Percentiles rank a stretch among this genome's conserved stretches.
Evolutionary conservation across 106 monocot species (phyloP).

Genomic region (Allium fistulosum): DNA sequence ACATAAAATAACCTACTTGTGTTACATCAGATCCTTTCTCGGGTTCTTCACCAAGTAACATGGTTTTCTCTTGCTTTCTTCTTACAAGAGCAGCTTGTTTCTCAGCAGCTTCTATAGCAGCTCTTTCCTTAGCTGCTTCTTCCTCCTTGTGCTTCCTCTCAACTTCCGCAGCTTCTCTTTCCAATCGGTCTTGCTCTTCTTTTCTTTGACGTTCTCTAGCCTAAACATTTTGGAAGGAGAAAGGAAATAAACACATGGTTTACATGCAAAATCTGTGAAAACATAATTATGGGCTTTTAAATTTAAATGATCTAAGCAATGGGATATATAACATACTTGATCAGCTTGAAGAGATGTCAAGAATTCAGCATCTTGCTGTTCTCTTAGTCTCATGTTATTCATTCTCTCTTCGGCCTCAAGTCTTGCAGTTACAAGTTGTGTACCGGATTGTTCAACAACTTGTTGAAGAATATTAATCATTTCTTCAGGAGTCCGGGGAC

Average conservation of each 20-base stretch:
- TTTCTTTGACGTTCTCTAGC: conserved; percentile 81
- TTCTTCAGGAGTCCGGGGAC: conserved; percentile 69
- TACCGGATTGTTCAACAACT: conserved; percentile 62
- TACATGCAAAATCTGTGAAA: no score
- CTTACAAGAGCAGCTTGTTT: conserved; percentile 76
- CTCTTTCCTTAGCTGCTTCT: conserved; percentile 67
- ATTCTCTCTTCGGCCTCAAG: conserved; percentile 81
- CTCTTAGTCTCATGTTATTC: conserved; percentile 68
- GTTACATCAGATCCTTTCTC: conserved; percentile 86
- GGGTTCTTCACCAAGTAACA: conserved; percentile 76
- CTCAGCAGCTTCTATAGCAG: conserved; percentile 62
- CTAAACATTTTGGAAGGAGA: conserved; percentile 16
- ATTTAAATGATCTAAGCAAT: not conserved
- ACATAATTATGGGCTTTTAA: no score
- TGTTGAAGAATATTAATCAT: conserved; percentile 67
- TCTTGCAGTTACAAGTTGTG: conserved; percentile 54
- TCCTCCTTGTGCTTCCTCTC: conserved; percentile 68
- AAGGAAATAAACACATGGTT: no score
- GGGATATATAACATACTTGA: conserved; percentile 29
- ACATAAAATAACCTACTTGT: conserved; percentile 35
- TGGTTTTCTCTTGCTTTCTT: conserved; percentile 83
- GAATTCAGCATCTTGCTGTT: conserved; percentile 94
- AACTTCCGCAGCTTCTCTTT: conserved; percentile 79
- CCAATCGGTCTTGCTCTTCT: conserved; percentile 69
- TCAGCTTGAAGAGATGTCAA: conserved; percentile 88